Base-by-base conservation (phyloP, 2,329 filamentous ascomycete species). In the Acephala macrosclerotiorum region DNA sequence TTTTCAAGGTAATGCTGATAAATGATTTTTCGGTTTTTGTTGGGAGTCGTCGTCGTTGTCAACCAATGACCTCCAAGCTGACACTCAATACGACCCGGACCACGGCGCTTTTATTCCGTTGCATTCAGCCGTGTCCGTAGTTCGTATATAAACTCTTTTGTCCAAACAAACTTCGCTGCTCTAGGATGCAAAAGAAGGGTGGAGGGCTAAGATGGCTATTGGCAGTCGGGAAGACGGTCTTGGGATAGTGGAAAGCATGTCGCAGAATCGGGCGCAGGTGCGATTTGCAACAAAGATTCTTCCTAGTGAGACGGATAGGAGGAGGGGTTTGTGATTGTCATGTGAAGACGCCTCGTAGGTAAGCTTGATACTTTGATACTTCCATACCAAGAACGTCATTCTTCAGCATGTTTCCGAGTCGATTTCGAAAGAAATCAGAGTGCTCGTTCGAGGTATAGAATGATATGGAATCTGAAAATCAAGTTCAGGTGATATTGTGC, bases 251-350 rank as follows among this genome's bases (percentile, higher is more conserved):
- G 40, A 45, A 65, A 60, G 47, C n/a, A 57, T 40, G 53, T 59
- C 42, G 45, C 51, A 57, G 42, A 33, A 33, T 60, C 56, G 62
- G 62, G 66, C 38, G 29, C 14, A 49, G 40, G 20, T 53, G 38
- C 66, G 62, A 67, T 38, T 49, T 61, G 65, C 65, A 67, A 59
- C 63, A 65, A 65, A 67, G 14, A 14, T 16, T 53, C 8, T 29
- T 53, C 6, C 12, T 33, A 6, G 22, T 18, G 26, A 11, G 45
- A 25, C 8, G 45, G 45, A 5, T 22, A 5, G 20, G 8, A 4
- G n/a, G 45, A 11, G 18, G 18, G 11, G 45, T 18, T 49, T 49
- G 45, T 12, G 49, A 53, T 53, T 53, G 18, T 38, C n/a, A 35
- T 35, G 49, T 59, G 57, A 53, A 58, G 5, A 33, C 58, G 60